Conservation (phyloP, 2,329 filamentous ascomycete genomes). For the Fusarium sp. region DNA sequence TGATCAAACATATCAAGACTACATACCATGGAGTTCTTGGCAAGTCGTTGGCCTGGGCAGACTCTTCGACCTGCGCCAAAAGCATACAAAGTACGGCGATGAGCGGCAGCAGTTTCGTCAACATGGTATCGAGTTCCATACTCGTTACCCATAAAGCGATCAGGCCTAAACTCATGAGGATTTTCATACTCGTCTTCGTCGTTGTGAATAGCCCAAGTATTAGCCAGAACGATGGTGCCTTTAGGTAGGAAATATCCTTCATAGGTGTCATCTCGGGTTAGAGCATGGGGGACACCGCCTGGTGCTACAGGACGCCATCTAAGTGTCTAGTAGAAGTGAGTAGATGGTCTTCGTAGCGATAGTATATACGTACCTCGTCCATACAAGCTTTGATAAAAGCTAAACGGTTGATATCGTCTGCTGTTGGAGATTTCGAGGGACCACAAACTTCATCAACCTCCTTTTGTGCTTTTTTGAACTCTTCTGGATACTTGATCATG, state of each 20-base stretch:
- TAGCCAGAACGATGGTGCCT: constrained; percentile 58
- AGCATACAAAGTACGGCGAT: constrained; percentile 3
- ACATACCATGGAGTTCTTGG: constrained; percentile 13
- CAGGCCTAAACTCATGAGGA: neutral
- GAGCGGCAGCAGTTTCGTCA: neutral
- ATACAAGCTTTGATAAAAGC: constrained; percentile 46
- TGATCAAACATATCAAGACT: too few species aligned
- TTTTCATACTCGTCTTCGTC: constrained; percentile 1
- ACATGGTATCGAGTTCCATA: neutral
- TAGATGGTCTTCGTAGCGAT: neutral
- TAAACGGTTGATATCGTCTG: constrained; percentile 42
- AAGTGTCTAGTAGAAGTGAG: constrained; percentile 36
- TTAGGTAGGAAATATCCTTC: constrained; percentile 62
- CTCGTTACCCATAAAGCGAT: constrained; percentile 2
- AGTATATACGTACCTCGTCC: constrained; percentile 37
- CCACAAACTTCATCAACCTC: constrained; percentile 42
- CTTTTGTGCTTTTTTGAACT: constrained; percentile 33
- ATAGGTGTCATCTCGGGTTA: constrained; percentile 62
- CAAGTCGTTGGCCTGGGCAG: constrained; percentile 3
- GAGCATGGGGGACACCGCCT: constrained; percentile 60
- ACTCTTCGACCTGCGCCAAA: constrained; percentile 9
- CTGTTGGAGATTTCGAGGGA: constrained; percentile 46
- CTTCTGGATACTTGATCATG: constrained; percentile 39
- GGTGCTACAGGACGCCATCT: constrained; percentile 59
- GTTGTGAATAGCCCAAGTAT: constrained; percentile 45